phyloP scores from a whole-genome alignment of 805 yeast species.

The Vanderwaltozyma yarrowii region DNA sequence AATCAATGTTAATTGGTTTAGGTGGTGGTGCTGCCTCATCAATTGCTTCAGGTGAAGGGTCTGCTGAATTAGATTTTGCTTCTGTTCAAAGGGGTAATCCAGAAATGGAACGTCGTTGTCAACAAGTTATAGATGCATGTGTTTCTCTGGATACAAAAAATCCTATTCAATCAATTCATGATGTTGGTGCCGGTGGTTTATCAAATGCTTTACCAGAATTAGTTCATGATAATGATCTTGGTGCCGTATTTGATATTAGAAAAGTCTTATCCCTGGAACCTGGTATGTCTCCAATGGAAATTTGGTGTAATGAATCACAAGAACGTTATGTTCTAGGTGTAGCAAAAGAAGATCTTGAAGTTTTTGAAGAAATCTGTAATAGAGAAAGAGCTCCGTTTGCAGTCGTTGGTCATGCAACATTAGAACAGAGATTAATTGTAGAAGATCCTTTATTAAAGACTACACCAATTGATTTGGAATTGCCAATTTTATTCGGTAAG shows the following conservation, averaged over 20 bases:
- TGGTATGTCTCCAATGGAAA: conserved; percentile 99
- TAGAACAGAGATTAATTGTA: conserved; percentile 71
- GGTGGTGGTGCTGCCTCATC: conserved; percentile 99
- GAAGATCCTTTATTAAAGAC: conserved; percentile 68
- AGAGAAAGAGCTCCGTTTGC: conserved; percentile 96
- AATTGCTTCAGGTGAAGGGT: conserved; percentile 90
- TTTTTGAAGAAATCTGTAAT: conserved; percentile 70
- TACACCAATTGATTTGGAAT: conserved; percentile 90
- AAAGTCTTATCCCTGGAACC: conserved; percentile 86
- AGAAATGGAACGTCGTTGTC: conserved; percentile 98
- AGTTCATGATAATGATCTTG: conserved; percentile 93
- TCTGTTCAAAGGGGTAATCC: conserved; percentile 99
- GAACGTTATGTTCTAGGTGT: conserved; percentile 96
- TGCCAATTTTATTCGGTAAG: conserved; percentile 91
- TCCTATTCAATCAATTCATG: conserved; percentile 94
- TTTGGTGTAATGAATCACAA: conserved; percentile 99
- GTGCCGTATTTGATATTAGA: conserved; percentile 87
- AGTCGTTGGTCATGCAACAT: conserved; percentile 89
- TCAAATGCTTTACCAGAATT: conserved; percentile 96
- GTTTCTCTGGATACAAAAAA: conserved; percentile 61
- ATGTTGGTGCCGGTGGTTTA: conserved; percentile 99
- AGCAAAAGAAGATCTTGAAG: conserved; percentile 59
- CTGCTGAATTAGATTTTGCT: conserved; percentile 94
- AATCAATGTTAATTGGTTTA: conserved; percentile 92
- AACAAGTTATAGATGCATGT: conserved; percentile 94